A percentile compares a stretch with the other conserved stretches of the same genome.
These are phyloP conservation scores for Diaporthe sp. DNA, from an alignment of 2,329 filamentous ascomycete genomes.

Conservation along the genomic window DNA sequence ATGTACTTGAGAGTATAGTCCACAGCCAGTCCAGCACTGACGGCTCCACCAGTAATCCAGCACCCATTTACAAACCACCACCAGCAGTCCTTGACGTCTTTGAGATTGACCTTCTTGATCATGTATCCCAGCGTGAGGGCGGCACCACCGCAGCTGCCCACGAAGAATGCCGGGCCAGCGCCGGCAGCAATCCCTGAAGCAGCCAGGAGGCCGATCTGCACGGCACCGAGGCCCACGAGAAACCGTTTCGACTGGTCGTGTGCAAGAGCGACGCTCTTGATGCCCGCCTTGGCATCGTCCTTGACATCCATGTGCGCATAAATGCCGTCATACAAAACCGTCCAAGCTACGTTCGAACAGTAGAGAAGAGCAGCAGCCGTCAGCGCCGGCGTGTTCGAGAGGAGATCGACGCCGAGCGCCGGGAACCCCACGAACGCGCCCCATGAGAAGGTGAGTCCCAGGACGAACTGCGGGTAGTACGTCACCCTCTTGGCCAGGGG, in stretches of 20 bases:
- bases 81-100: constrained; percentile 78
- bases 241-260: constrained; percentile 86
- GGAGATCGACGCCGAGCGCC: constrained; percentile 82
- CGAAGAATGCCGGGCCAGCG: constrained; percentile 78
- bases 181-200: constrained; percentile 77
- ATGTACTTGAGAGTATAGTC: constrained; percentile 71
- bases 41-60: constrained; percentile 75
- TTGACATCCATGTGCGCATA: constrained; percentile 94
- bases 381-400: constrained; percentile 73
- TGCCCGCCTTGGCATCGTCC: constrained; percentile 87
- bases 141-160: constrained; percentile 77
- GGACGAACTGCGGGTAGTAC: constrained; percentile 87
- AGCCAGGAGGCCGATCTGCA: constrained; percentile 78
- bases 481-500: constrained; percentile 89
- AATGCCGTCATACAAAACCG: constrained; percentile 91
- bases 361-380: constrained; percentile 79
- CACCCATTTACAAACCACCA: constrained; percentile 83
- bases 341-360: constrained; percentile 86
- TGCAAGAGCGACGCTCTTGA: constrained; percentile 88
- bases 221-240: constrained; percentile 76
- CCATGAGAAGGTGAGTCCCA: constrained; percentile 91
- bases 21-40: constrained; percentile 69
- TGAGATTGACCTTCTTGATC: constrained; percentile 77
- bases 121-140: constrained; percentile 73
- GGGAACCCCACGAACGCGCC: constrained; percentile 91